Conservation (phyloP, 2,329 filamentous ascomycete species). For the Alternaria triticimaculans region DNA sequence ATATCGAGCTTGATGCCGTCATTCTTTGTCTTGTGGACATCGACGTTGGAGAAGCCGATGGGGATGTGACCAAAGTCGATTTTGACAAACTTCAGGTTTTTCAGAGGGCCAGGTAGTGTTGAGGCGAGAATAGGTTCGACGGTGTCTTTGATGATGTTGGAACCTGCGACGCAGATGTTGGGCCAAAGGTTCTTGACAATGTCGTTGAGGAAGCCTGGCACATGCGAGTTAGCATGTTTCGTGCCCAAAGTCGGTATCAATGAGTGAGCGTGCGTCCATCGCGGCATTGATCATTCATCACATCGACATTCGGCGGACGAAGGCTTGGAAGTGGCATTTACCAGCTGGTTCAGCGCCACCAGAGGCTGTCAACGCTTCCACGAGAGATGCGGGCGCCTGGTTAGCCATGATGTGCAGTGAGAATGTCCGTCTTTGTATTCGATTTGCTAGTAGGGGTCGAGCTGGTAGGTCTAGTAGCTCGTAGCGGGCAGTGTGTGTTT, state of each 20-base stretch:
- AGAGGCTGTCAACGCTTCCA: conserved; percentile 51
- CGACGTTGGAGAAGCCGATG: conserved; percentile 51
- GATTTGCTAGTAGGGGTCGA: background rate
- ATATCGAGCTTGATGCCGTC: conserved; percentile 59
- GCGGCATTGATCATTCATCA: background rate
- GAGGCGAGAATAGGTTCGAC: conserved; percentile 58
- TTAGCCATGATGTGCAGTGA: conserved; percentile 9
- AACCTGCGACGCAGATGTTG: conserved; percentile 55
- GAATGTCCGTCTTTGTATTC: background rate
- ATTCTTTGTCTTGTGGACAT: conserved; percentile 54
- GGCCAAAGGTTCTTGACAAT: conserved; percentile 58
- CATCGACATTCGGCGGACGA: background rate
- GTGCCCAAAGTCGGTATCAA: background rate
- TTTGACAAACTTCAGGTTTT: conserved; percentile 54
- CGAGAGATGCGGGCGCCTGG: conserved; percentile 28
- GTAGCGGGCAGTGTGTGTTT: background rate
- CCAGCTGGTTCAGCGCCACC: conserved; percentile 52
- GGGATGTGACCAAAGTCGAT: conserved; percentile 55
- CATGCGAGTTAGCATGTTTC: background rate
- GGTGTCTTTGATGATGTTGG: conserved; percentile 55
- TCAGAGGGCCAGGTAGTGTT: conserved; percentile 55
- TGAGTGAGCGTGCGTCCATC: background rate
- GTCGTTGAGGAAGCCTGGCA: conserved; percentile 56
- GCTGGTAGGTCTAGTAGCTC: background rate
- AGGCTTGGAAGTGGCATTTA: conserved; percentile 16